These are phyloP conservation scores for Boletellus sp. DNA, from an alignment of 768 basidiomycete genomes.

Conservation along the genomic window DNA sequence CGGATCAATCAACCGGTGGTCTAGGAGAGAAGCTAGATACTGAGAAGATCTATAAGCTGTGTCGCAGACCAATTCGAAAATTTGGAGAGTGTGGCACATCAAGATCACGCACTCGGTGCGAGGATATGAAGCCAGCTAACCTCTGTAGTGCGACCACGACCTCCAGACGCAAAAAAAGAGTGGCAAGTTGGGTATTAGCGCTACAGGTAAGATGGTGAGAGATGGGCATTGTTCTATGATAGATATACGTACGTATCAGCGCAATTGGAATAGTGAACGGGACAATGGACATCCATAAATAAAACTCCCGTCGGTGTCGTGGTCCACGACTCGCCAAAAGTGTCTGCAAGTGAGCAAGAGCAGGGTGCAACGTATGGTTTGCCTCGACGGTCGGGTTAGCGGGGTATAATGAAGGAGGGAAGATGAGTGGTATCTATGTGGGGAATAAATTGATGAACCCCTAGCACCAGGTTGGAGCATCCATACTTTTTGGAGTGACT, in stretches of 20 bases:
- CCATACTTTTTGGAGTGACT: constrained; percentile 14
- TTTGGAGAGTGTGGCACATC: not conserved
- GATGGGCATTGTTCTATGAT: not conserved
- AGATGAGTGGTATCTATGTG: constrained; percentile 49
- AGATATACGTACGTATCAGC: constrained; percentile 59
- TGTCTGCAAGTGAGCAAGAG: constrained; percentile 43
- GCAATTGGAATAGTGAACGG: constrained; percentile 76
- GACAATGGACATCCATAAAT: constrained; percentile 58
- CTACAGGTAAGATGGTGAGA: constrained; percentile 35
- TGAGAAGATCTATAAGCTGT: constrained; percentile 68
- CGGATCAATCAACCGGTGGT: constrained; percentile 53
- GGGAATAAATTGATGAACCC: not conserved
- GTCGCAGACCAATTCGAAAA: constrained; percentile 1
- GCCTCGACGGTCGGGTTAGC: constrained; percentile 32
- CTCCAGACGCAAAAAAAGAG: constrained; percentile 86
- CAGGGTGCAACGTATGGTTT: constrained; percentile 29
- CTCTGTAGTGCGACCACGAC: constrained; percentile 81
- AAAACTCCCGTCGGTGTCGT: constrained; percentile 62
- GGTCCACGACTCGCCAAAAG: constrained; percentile 56
- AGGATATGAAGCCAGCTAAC: constrained; percentile 32
- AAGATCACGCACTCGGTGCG: not conserved
- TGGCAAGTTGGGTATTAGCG: constrained; percentile 77
- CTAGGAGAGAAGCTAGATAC: constrained; percentile 60
- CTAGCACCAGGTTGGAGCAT: not conserved
- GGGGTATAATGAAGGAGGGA: constrained; percentile 52